Percentiles rank a stretch among this genome's conserved stretches.
These are phyloP conservation scores for Pleomassaria siparia DNA, from an alignment of 2,329 filamentous ascomycete species.

Conservation along the genomic window DNA sequence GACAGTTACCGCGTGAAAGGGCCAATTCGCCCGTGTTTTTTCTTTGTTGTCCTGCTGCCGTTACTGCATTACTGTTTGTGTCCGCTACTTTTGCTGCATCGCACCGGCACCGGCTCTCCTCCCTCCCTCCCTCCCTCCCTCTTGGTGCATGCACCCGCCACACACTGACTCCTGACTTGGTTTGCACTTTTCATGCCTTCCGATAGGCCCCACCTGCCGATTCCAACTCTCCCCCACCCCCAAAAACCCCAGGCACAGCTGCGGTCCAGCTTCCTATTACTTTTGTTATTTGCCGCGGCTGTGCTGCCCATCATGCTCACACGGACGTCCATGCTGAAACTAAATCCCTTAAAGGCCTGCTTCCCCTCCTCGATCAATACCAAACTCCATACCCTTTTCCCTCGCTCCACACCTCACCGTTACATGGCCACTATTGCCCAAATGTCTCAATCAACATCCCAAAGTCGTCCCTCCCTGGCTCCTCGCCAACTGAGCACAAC, in stretches of 20 bases:
- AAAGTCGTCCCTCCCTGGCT: slow-evolving; percentile 37
- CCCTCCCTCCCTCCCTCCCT: too few relatives aligned
- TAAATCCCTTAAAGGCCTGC: slow-evolving; percentile 37
- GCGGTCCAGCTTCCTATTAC: slow-evolving; percentile 27
- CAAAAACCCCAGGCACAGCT: slow-evolving; percentile 16
- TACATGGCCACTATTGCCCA: slow-evolving; percentile 38
- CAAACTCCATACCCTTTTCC: slow-evolving; percentile 17
- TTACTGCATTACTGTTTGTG: too few relatives aligned
- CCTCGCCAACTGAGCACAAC: slow-evolving; percentile 43
- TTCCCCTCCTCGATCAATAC: slow-evolving; percentile 22
- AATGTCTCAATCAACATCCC: slow-evolving; percentile 38
- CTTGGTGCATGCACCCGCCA: slow-evolving; percentile 7
- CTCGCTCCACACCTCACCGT: slow-evolving; percentile 19
- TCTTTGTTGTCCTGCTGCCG: too few relatives aligned
- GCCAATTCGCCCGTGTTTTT: background rate
- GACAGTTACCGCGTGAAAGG: slow-evolving; percentile 12
- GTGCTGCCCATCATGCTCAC: slow-evolving; percentile 24
- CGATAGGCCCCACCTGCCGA: slow-evolving; percentile 29
- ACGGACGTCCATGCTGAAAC: slow-evolving; percentile 37
- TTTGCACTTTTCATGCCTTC: slow-evolving; percentile 19
- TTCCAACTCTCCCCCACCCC: slow-evolving; percentile 5
- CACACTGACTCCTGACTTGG: slow-evolving; percentile 13
- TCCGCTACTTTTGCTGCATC: background rate
- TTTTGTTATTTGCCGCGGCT: slow-evolving; percentile 35
- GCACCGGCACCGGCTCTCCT: slow-evolving; percentile 25